Evolutionary conservation across 2,329 filamentous ascomycete species (phyloP), one percentile per base, ranked within the genome.

Genomic region (Phaeoacremonium minimum): DNA sequence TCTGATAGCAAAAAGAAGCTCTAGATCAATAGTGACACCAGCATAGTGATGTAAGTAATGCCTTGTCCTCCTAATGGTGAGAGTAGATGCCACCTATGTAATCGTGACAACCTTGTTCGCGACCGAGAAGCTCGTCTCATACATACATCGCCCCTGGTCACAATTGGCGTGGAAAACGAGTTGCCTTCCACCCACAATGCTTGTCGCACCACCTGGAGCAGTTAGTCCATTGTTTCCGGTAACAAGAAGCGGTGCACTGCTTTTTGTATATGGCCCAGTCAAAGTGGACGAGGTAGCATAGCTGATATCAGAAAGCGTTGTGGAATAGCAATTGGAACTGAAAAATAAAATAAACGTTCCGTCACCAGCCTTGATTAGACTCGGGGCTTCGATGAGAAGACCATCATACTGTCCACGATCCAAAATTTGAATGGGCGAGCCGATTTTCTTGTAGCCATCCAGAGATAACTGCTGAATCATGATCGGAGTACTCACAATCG

Each of bases 341-440:
- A 67, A 75, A 47, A 73, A 73, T 8, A 75, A 50, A 37, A 66
- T 60, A 46, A 75, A 74, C 5, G 58, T 56, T 4, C 58, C 61
- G 13, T 59, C 58, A 5, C 49, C 53, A 5, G 52, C 52, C 7
- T 45, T 36, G 1, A 67, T 52, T 11, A 33, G 32, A 30, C 53
- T 59, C 1, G 71, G 71, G 1, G 70, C 71, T 46, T 74, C 70
- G 26, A 74, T 57, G 4, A 75, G 53, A 1, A 68, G 57, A n/a
- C 54, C 56, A 35, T 58, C 57, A 14, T 36, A 38, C 5, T 44
- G 36, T 13, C 33, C 41, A 7, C 53, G 47, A 29, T 58, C 53
- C 3, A 60, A 46, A 4, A 60, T 44, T 36, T 49, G 30, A 15
- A 63, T 44, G 1, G 68, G 50, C 6, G 57, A 46, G 4, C 67